These are phyloP conservation scores for Amphichorda felina DNA, from an alignment of 2,329 filamentous ascomycete species.

Conservation along the genomic window DNA sequence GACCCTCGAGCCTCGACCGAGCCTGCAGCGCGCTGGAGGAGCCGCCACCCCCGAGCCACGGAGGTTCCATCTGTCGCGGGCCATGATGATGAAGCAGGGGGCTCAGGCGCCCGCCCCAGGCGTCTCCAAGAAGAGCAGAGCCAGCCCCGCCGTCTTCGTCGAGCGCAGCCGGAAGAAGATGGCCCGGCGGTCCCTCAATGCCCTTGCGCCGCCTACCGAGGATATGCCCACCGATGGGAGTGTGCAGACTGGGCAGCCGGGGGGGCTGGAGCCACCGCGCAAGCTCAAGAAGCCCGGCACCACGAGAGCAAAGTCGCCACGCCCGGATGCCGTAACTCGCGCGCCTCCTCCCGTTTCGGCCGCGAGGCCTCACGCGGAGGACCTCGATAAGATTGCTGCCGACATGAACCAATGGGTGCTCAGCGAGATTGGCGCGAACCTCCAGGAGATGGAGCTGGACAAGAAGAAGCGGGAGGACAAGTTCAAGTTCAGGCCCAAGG, in stretches of 20 bases:
- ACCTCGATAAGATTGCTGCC: constrained; percentile 37
- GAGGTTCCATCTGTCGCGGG: constrained; percentile 43
- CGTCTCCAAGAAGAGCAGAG: constrained; percentile 26
- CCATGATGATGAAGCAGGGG: constrained; percentile 20
- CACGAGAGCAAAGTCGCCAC: constrained; percentile 11
- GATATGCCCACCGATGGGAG: neutral
- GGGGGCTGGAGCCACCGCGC: neutral
- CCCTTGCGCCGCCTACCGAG: neutral
- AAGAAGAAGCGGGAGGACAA: constrained; percentile 13
- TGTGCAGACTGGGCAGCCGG: no score
- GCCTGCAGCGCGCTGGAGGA: neutral
- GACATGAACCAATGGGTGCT: constrained; percentile 49
- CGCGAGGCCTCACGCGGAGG: constrained; percentile 21
- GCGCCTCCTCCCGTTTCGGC: constrained; percentile 20
- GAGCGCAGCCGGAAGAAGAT: constrained; percentile 34
- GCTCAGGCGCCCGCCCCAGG: constrained; percentile 11
- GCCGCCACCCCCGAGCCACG: constrained; percentile 23
- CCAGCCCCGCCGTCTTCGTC: constrained; percentile 39
- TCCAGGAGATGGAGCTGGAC: constrained; percentile 33
- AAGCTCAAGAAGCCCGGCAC: constrained; percentile 21
- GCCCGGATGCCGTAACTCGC: constrained; percentile 9
- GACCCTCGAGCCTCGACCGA: neutral
- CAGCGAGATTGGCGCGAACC: constrained; percentile 41
- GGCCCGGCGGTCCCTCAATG: constrained; percentile 4
- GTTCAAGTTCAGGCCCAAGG: constrained; percentile 42